Evolutionary conservation across 345 rosid species (phyloP).

Genomic region (Jatropha curcas): DNA sequence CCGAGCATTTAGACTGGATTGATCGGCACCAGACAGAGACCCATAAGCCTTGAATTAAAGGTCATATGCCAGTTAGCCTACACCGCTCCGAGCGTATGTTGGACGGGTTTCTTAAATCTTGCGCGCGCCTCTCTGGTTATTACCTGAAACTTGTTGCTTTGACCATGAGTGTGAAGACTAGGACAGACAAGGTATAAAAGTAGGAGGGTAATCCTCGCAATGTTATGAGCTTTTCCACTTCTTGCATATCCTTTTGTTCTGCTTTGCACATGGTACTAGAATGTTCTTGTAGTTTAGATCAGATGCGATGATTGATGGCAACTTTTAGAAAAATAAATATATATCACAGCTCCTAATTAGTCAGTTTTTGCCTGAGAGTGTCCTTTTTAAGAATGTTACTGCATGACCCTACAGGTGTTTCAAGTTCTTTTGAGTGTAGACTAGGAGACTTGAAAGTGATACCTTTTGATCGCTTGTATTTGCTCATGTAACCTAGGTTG

Average conservation of each 20-base stretch:
- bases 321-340: background rate
- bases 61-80: no score
- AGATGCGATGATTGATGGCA: slow-evolving; percentile 2
- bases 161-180: background rate
- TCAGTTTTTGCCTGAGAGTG: background rate
- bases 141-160: background rate
- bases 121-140: no score
- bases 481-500: no score
- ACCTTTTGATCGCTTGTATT: background rate
- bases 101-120: no score
- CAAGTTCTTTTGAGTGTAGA: background rate
- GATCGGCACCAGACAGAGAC: no score
- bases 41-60: no score
- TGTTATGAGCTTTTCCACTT: no score
- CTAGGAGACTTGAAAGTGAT: background rate
- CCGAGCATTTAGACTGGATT: no score
- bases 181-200: no score
- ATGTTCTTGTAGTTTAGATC: slow-evolving; percentile 1
- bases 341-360: background rate
- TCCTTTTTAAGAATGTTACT: background rate
- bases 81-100: no score
- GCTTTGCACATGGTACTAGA: background rate
- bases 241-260: no score
- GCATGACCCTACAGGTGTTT: background rate
- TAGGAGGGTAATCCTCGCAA: no score